phyloP scores from a whole-genome alignment of 176 grass and related monocot species.

The Elaeis guineensis region DNA sequence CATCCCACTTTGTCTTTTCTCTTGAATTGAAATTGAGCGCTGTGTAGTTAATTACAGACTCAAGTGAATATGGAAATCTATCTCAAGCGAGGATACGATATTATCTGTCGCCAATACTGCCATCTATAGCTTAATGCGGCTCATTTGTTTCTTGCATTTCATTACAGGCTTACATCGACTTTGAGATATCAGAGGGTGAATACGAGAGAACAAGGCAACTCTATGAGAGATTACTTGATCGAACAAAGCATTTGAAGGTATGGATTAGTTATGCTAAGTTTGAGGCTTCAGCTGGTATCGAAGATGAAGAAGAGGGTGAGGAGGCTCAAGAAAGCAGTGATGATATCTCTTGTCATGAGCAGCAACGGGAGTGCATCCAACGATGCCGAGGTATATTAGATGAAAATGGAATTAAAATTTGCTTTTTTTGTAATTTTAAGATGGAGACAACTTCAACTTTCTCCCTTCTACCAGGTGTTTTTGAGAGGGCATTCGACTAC shows the following conservation, averaged over 20 bases:
- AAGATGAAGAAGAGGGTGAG: conserved; percentile 25
- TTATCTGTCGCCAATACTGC: too few relatives aligned
- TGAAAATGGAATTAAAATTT: conserved; percentile 4
- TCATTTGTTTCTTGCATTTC: not conserved
- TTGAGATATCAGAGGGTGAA: conserved; percentile 75
- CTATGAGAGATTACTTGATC: conserved; percentile 76
- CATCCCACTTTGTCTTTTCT: too few relatives aligned
- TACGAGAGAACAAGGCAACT: conserved; percentile 60
- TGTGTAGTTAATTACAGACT: too few relatives aligned
- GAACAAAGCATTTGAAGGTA: conserved; percentile 85
- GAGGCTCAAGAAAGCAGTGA: conserved; percentile 38
- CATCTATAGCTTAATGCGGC: too few relatives aligned
- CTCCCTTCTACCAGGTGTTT: conserved; percentile 41
- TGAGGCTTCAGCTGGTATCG: conserved; percentile 57
- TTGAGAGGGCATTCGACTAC: conserved; percentile 79
- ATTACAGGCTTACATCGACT: conserved; percentile 70
- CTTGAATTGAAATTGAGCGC: too few relatives aligned
- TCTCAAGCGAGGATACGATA: too few relatives aligned
- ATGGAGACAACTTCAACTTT: conserved; percentile 5
- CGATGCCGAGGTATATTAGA: conserved; percentile 51
- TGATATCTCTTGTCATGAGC: conserved; percentile 21
- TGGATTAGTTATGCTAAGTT: conserved; percentile 94
- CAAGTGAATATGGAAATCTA: too few relatives aligned
- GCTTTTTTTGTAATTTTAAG: conserved; percentile 9
- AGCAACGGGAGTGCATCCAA: conserved; percentile 27